phyloP scores from a whole-genome alignment of 345 rosid species.

The Eucalyptus cloeziana region DNA sequence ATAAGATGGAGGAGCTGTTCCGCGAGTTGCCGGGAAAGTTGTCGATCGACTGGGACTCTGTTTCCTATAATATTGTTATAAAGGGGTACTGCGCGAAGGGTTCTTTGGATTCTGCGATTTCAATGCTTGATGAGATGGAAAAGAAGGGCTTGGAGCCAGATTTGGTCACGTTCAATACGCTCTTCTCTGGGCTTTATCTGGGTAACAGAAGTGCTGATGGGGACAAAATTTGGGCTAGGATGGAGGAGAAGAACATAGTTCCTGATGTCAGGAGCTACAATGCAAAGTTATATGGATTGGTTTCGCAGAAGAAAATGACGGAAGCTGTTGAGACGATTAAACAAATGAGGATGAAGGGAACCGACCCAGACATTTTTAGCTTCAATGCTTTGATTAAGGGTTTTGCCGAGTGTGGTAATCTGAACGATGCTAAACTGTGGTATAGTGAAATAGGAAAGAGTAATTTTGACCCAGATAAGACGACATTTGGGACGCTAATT shows the following conservation, averaged over 20 bases:
- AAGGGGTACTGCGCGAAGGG: slow-evolving; percentile 51
- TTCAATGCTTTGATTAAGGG: slow-evolving; percentile 49
- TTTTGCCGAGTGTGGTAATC: slow-evolving; percentile 20
- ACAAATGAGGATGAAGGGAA: slow-evolving; percentile 32
- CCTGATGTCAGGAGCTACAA: slow-evolving; percentile 50
- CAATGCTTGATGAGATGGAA: slow-evolving; percentile 46
- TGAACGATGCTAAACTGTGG: slow-evolving; percentile 44
- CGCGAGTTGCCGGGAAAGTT: slow-evolving; percentile 31
- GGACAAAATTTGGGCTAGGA: slow-evolving; percentile 45
- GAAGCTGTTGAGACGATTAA: slow-evolving; percentile 30
- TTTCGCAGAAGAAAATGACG: slow-evolving; percentile 11
- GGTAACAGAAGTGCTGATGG: slow-evolving; percentile 35
- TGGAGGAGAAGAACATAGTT: slow-evolving; percentile 26
- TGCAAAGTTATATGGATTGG: slow-evolving; percentile 41
- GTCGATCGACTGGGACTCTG: slow-evolving; percentile 31
- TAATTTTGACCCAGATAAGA: slow-evolving; percentile 9
- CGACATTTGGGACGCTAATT: slow-evolving; percentile 25
- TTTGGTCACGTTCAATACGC: slow-evolving; percentile 43
- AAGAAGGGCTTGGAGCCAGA: slow-evolving; percentile 32
- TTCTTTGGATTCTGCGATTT: slow-evolving; percentile 22
- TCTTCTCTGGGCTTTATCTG: slow-evolving; percentile 28
- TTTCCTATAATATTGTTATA: slow-evolving; percentile 42
- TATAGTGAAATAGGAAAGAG: slow-evolving; percentile 24
- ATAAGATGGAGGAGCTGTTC: slow-evolving; percentile 20
- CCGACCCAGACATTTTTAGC: slow-evolving; percentile 34